A percentile compares a stretch with the other conserved stretches of the same genome.
phyloP scores from a whole-genome alignment of 202 grass and related monocot species.

The Saccharum hybrid region DNA sequence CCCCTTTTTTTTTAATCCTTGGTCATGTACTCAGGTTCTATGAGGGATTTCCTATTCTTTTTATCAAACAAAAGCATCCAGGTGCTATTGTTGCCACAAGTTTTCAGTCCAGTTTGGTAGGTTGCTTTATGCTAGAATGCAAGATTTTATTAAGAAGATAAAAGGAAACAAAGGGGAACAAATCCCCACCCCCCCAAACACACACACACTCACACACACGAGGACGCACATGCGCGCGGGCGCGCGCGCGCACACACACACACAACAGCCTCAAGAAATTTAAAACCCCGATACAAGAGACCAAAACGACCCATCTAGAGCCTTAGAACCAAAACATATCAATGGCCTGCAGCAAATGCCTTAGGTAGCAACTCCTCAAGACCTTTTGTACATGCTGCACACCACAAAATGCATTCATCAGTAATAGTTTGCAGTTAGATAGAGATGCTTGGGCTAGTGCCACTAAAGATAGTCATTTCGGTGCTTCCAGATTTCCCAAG shows the following conservation, averaged over 20 bases:
- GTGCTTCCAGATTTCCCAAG: not conserved
- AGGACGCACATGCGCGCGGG: too few relatives aligned
- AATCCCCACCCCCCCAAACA: too few relatives aligned
- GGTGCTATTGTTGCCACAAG: not conserved
- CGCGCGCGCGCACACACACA: too few relatives aligned
- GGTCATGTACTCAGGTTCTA: slow-evolving; percentile 11
- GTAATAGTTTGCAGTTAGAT: not conserved
- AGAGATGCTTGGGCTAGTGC: not conserved
- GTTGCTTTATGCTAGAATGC: slow-evolving; percentile 21
- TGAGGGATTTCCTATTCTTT: not conserved
- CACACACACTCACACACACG: too few relatives aligned
- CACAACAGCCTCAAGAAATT: too few relatives aligned
- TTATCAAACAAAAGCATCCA: not conserved
- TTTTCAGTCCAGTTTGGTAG: slow-evolving; percentile 23
- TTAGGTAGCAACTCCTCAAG: not conserved
- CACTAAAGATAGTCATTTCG: not conserved
- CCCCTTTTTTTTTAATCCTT: slow-evolving; percentile 20
- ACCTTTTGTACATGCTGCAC: not conserved
- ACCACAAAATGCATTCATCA: not conserved
- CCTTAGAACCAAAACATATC: not conserved
- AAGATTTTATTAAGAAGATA: not conserved
- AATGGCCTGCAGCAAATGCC: not conserved
- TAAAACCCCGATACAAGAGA: too few relatives aligned
- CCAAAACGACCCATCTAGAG: too few relatives aligned
- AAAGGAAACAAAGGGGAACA: not conserved